Evolutionary conservation across 768 basidiomycete genomes (phyloP).

Genomic region (Hygrophorus pudorinus): DNA sequence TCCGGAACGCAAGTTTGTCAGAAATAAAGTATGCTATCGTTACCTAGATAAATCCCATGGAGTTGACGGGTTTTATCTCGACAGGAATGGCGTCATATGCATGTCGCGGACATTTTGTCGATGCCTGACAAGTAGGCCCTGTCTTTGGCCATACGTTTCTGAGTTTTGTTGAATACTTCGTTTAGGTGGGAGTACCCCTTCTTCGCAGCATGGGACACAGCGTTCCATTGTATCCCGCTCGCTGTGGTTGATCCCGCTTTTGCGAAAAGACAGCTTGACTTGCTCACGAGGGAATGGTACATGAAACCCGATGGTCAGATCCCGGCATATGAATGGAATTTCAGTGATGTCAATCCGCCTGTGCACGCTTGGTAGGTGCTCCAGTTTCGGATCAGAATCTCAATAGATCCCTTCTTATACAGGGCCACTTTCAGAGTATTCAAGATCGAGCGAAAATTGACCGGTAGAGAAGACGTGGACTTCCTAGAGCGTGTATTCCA

Average conservation of each 20-base stretch:
- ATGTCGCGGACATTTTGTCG: slow-evolving; percentile 91
- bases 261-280: slow-evolving; percentile 94
- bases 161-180: slow-evolving; percentile 6
- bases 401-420: neutral
- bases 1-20: slow-evolving; percentile 71
- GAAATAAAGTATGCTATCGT: slow-evolving; percentile 57
- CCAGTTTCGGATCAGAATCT: neutral
- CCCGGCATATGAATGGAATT: slow-evolving; percentile 99
- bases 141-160: neutral
- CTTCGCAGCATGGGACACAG: slow-evolving; percentile 97
- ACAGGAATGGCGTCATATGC: slow-evolving; percentile 92
- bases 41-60: neutral
- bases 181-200: slow-evolving; percentile 95
- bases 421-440: slow-evolving; percentile 98
- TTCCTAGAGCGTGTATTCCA: slow-evolving; percentile 99
- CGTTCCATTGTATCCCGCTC: slow-evolving; percentile 98
- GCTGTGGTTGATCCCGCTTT: slow-evolving; percentile 93
- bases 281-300: slow-evolving; percentile 98
- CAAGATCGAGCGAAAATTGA: slow-evolving; percentile 96
- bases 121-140: slow-evolving; percentile 98
- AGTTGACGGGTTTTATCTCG: neutral
- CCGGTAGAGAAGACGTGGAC: slow-evolving; percentile 78
- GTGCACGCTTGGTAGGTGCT: slow-evolving; percentile 87
- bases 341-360: slow-evolving; percentile 95
- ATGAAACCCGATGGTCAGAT: slow-evolving; percentile 99